phyloP scores from a whole-genome alignment of 1,284 basidiomycete genomes.

The Ustilago xerochloae region DNA sequence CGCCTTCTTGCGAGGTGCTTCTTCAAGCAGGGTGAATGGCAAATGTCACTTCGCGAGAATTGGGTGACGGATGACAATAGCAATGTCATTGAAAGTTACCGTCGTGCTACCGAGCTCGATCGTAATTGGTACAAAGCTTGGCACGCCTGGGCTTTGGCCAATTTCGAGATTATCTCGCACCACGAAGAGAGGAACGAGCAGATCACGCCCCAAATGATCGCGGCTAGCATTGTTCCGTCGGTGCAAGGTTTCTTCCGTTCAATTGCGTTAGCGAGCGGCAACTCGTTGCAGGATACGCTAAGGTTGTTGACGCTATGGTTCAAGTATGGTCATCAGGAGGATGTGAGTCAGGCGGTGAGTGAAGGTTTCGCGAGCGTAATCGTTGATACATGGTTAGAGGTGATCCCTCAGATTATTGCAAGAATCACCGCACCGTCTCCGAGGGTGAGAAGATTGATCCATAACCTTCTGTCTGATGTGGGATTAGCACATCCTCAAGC shows the following conservation, averaged over 20 bases:
- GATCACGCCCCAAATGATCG: slow-evolving; percentile 78
- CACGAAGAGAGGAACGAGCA: slow-evolving; percentile 73
- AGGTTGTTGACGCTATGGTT: slow-evolving; percentile 97
- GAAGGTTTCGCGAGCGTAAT: slow-evolving; percentile 89
- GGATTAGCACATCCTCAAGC: slow-evolving; percentile 98
- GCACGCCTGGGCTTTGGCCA: slow-evolving; percentile 98
- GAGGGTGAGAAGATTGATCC: slow-evolving; percentile 89
- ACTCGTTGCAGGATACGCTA: slow-evolving; percentile 93
- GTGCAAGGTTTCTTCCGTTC: slow-evolving; percentile 96
- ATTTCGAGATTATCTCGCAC: slow-evolving; percentile 85
- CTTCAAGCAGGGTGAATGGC: slow-evolving; percentile 97
- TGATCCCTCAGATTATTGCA: slow-evolving; percentile 99
- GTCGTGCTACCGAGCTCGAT: slow-evolving; percentile 90
- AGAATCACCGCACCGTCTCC: slow-evolving; percentile 93
- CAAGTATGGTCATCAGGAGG: slow-evolving; percentile 91
- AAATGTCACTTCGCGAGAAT: slow-evolving; percentile 78
- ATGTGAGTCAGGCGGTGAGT: slow-evolving; percentile 89
- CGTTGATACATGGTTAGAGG: slow-evolving; percentile 98
- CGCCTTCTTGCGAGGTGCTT: slow-evolving; percentile 93
- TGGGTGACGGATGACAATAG: slow-evolving; percentile 73
- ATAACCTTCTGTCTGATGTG: slow-evolving; percentile 88
- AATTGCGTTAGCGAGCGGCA: slow-evolving; percentile 85
- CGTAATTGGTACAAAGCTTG: slow-evolving; percentile 97
- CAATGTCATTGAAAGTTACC: slow-evolving; percentile 76
- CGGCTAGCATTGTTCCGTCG: slow-evolving; percentile 89